These are phyloP conservation scores for Fusarium devonianum DNA, from an alignment of 2,329 filamentous ascomycete species.

Conservation along the genomic window DNA sequence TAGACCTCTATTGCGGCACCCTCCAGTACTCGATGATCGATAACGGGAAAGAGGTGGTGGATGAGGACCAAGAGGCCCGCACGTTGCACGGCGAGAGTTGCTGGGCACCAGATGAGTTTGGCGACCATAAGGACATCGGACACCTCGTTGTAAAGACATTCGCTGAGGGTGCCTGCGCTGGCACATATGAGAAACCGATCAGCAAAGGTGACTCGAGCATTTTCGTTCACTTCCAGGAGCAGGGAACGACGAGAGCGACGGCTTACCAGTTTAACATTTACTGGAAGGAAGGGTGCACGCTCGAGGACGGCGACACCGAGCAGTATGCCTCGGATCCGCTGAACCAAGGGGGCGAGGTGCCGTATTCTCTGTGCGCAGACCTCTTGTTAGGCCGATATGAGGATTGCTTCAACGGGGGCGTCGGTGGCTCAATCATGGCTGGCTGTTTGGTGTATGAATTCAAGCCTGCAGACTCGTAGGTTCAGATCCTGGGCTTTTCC, in stretches of 20 bases:
- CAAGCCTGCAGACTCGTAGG: not conserved
- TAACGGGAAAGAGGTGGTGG: too few relatives aligned
- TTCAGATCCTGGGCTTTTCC: too few relatives aligned
- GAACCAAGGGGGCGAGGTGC: not conserved
- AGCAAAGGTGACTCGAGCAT: not conserved
- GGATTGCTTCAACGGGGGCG: not conserved
- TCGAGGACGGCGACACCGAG: slow-evolving; percentile 2
- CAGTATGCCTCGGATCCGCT: not conserved
- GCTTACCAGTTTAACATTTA: slow-evolving; percentile 7
- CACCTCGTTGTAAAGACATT: too few relatives aligned
- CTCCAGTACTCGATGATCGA: not conserved
- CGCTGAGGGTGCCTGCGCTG: not conserved
- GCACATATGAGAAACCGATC: too few relatives aligned
- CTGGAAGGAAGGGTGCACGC: slow-evolving; percentile 1
- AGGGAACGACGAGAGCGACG: not conserved
- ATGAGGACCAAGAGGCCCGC: not conserved
- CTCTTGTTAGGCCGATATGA: too few relatives aligned
- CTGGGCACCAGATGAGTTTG: not conserved
- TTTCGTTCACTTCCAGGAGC: not conserved
- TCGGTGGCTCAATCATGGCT: not conserved
- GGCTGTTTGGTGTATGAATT: slow-evolving; percentile 3
- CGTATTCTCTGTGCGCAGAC: not conserved
- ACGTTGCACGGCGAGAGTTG: not conserved
- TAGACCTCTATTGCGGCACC: not conserved
- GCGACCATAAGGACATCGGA: not conserved